phyloP scores from a whole-genome alignment of 768 basidiomycete species.

The Trametes gibbosa region DNA sequence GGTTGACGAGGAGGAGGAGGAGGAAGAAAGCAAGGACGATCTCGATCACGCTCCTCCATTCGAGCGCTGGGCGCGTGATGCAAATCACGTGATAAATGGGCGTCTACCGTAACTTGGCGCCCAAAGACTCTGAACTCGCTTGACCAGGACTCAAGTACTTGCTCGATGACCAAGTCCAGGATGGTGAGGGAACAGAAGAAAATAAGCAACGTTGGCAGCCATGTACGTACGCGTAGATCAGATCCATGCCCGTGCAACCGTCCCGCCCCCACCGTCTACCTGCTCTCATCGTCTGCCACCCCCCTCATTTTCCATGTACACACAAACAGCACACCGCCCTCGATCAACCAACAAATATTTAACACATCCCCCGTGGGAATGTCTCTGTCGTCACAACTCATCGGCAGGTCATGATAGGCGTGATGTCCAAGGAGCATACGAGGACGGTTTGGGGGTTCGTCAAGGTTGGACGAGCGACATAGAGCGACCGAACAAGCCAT shows the following conservation, averaged over 20 bases:
- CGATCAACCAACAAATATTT: neutral
- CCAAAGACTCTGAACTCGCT: too few relatives aligned
- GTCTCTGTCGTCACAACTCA: neutral
- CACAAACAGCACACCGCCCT: neutral
- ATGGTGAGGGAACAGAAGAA: neutral
- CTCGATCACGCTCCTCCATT: too few relatives aligned
- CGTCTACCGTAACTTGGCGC: too few relatives aligned
- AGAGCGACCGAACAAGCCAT: neutral
- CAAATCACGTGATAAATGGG: too few relatives aligned
- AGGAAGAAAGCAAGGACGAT: too few relatives aligned
- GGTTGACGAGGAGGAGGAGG: too few relatives aligned
- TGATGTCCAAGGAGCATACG: neutral
- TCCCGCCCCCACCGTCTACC: neutral
- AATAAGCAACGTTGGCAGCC: conserved; percentile 3
- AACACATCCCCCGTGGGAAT: neutral
- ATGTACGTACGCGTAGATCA: conserved; percentile 8
- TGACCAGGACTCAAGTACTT: too few relatives aligned
- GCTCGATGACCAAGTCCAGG: too few relatives aligned
- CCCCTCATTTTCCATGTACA: neutral
- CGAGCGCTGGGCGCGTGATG: too few relatives aligned
- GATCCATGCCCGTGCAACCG: neutral
- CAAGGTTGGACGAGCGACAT: neutral
- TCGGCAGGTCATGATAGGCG: conserved; percentile 4
- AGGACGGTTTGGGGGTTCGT: too few relatives aligned
- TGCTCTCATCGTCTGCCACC: neutral